These are phyloP conservation scores for Hanseniaspora taiwanica DNA, from an alignment of 805 yeast species.

Conservation along the genomic window DNA sequence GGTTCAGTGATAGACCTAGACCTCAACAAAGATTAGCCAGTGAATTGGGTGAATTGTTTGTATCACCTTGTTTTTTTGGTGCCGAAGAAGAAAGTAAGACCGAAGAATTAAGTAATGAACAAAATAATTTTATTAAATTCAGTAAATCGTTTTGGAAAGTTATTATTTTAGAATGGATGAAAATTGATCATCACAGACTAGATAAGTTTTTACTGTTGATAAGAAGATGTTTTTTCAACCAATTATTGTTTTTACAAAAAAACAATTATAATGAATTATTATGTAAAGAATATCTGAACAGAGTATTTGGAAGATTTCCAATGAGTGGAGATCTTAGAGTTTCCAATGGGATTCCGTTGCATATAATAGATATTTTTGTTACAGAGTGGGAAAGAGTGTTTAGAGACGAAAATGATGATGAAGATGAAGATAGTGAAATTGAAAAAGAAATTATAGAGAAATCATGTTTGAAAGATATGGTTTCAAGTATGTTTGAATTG, in stretches of 20 bases:
- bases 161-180: constrained; percentile 69
- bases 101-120: constrained; percentile 9
- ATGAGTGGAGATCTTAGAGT: constrained; percentile 45
- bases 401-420: constrained; percentile 34
- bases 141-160: constrained; percentile 71
- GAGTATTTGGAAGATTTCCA: constrained; percentile 32
- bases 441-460: constrained; percentile 24
- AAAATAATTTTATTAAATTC: constrained; percentile 34
- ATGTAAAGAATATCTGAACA: constrained; percentile 32
- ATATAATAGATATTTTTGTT: constrained; percentile 66
- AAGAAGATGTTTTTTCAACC: constrained; percentile 60
- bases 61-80: constrained; percentile 17
- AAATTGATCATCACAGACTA: constrained; percentile 68
- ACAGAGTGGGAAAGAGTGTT: constrained; percentile 72
- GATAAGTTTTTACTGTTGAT: constrained; percentile 77
- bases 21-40: constrained; percentile 81
- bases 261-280: constrained; percentile 42
- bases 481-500: constrained; percentile 49
- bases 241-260: constrained; percentile 39
- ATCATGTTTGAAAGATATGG: constrained; percentile 40
- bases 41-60: constrained; percentile 42
- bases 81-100: constrained; percentile 1
- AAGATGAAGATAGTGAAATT: constrained; percentile 24
- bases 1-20: constrained; percentile 89
- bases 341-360: constrained; percentile 71